Evolutionary conservation across 148 eudicot species (phyloP).

Genomic region (Cornus suecica): DNA sequence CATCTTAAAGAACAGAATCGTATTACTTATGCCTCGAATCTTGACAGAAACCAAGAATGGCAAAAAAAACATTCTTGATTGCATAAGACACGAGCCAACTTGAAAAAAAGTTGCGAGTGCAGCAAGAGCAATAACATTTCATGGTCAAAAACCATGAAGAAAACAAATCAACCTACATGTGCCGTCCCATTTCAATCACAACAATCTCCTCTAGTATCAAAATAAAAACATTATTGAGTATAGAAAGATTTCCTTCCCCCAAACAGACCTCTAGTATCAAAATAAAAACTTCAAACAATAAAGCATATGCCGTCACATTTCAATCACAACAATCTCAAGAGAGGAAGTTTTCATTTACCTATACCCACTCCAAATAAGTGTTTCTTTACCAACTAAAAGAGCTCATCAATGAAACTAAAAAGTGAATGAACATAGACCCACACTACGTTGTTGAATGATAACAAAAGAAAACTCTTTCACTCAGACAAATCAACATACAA

Average conservation of each 20-base stretch:
- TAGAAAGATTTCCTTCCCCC: not conserved
- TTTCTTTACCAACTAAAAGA: not conserved
- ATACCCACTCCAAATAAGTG: not conserved
- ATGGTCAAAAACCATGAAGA: not conserved
- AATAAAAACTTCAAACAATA: not conserved
- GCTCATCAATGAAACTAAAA: not conserved
- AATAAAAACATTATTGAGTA: no score
- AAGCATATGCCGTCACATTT: not conserved
- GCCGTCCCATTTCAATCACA: no score
- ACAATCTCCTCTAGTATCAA: no score
- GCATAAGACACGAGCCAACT: not conserved
- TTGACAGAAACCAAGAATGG: not conserved
- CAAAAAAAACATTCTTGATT: not conserved
- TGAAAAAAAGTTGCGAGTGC: not conserved
- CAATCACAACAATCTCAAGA: conserved; percentile 1
- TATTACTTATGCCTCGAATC: not conserved
- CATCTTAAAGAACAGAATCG: not conserved
- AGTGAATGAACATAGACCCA: not conserved
- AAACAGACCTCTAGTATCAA: conserved; percentile 17
- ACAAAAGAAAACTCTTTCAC: not conserved
- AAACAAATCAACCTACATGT: not conserved
- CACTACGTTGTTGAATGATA: conserved; percentile 5
- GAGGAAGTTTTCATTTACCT: not conserved
- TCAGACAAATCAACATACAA: conserved; percentile 33
- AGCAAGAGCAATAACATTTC: not conserved